Conservation (phyloP, 257 asterid species). For the Salvia splendens region DNA sequence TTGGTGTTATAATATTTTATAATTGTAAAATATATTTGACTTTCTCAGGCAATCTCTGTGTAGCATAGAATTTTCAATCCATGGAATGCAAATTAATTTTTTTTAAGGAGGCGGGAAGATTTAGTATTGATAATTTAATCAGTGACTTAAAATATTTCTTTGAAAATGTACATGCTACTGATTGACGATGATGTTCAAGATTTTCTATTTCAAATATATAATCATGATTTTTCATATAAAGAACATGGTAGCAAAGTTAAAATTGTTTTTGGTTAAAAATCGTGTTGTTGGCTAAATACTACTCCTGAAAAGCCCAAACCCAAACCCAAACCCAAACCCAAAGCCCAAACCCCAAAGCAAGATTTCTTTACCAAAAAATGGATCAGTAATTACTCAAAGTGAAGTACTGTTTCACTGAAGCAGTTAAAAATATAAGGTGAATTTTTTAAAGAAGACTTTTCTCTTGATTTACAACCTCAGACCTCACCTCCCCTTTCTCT, state of each 20-base stretch:
- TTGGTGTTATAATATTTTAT: not conserved
- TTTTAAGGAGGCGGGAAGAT: too few relatives aligned
- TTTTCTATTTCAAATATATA: too few relatives aligned
- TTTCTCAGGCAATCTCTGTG: not conserved
- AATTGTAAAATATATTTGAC: not conserved
- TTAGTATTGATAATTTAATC: too few relatives aligned
- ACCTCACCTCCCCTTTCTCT: constrained; percentile 7
- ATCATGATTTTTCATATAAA: too few relatives aligned
- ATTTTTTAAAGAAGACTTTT: not conserved
- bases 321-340: not conserved
- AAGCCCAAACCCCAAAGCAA: too few relatives aligned
- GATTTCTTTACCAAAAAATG: not conserved
- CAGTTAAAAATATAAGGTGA: not conserved
- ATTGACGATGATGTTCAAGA: too few relatives aligned
- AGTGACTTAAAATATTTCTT: too few relatives aligned
- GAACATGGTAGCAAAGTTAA: too few relatives aligned
- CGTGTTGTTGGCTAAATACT: too few relatives aligned
- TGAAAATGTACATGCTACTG: too few relatives aligned
- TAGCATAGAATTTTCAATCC: not conserved
- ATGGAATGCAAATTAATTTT: too few relatives aligned
- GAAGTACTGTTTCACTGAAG: not conserved
- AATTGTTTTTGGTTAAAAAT: too few relatives aligned
- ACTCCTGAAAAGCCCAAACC: not conserved
- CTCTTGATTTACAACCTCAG: not conserved
- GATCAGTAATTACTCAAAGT: not conserved